Evolutionary conservation across 2,329 filamentous ascomycete species (phyloP), one percentile per base, ranked within the genome.

Genomic region (Chaetomiaceae sp.): DNA sequence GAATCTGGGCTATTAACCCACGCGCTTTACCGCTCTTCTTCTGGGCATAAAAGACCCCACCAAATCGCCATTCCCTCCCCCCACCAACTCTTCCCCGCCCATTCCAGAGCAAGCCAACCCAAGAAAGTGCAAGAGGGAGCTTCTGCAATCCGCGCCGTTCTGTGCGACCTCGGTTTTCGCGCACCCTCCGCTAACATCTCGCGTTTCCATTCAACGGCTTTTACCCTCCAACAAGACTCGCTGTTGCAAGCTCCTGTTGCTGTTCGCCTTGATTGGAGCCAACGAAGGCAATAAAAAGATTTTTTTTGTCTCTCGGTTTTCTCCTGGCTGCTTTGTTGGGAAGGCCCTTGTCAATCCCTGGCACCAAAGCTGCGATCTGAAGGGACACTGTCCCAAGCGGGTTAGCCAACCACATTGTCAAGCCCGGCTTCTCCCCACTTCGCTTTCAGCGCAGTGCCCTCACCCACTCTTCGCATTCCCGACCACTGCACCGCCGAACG

Each of bases 21-120:
- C 34, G 20, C 51, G 34, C 49, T 48, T 54, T 45, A 34, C 55
- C 55, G 46, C 52, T 55, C 42, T 53, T 55, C 42, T 53, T 55
- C 54, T 48, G 46, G 43, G 34, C 18, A 33, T 13, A 16, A 23
- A 29, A 6, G 20, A 14, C 48, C 41, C 48, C 25, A 29, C 40
- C 7, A 1, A 8, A 11, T 6, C 48, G 32, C 30, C 33, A 13
- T 37, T 29, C n/a, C 27, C 34, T 23, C 25, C 25, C 44, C 48
- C 45, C 44, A 46, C 45, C 30, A 37, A 11, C 21, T 13, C 3
- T 16, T 42, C 23, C 27, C 7, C 23, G 11, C 33, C 45, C 25
- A 21, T 37, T 48, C 30, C 20, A 36, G 43, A 34, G 30, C 18
- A 18, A 45, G 25, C n/a, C 40, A 21, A 18, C 30, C 27, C 25